A percentile compares a stretch with the other conserved stretches of the same genome.
Conservation (phyloP, 1,284 basidiomycete species). For the Schizophyllum commune region DNA sequence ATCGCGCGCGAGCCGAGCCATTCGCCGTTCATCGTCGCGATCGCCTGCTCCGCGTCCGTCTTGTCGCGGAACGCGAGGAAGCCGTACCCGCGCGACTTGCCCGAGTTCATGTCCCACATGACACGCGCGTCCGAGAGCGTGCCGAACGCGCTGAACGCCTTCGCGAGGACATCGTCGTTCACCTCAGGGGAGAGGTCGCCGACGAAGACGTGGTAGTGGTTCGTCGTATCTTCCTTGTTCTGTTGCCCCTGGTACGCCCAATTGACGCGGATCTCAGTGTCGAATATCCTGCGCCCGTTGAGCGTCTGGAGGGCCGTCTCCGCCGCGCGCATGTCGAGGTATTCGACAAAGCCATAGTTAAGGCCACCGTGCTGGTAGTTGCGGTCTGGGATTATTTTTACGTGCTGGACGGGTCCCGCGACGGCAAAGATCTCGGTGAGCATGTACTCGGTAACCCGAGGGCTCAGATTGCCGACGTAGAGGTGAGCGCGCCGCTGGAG, state of each 20-base stretch:
- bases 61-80: conserved; percentile 94
- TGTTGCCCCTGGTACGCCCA: conserved; percentile 97
- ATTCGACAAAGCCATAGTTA: conserved; percentile 98
- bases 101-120: conserved; percentile 99
- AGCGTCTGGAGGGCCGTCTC: conserved; percentile 95
- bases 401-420: conserved; percentile 90
- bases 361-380: conserved; percentile 97
- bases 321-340: conserved; percentile 94
- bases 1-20: conserved; percentile 97
- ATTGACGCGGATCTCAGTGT: conserved; percentile 95
- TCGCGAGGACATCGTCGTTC: conserved; percentile 92
- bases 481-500: conserved; percentile 81
- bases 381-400: conserved; percentile 98
- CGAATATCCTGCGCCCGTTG: conserved; percentile 97
- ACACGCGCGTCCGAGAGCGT: conserved; percentile 94
- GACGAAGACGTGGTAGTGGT: conserved; percentile 96
- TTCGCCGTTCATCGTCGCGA: conserved; percentile 98
- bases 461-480: conserved; percentile 95
- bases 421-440: conserved; percentile 95
- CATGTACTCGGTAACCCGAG: conserved; percentile 91
- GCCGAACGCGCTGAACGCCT: conserved; percentile 94
- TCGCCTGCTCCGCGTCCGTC: conserved; percentile 96
- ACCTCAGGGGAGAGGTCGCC: conserved; percentile 97
- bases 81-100: conserved; percentile 92
- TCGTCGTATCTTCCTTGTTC: conserved; percentile 94